These are phyloP conservation scores for Raffaelea arxii DNA, from an alignment of 2,329 filamentous ascomycete species.

Conservation along the genomic window DNA sequence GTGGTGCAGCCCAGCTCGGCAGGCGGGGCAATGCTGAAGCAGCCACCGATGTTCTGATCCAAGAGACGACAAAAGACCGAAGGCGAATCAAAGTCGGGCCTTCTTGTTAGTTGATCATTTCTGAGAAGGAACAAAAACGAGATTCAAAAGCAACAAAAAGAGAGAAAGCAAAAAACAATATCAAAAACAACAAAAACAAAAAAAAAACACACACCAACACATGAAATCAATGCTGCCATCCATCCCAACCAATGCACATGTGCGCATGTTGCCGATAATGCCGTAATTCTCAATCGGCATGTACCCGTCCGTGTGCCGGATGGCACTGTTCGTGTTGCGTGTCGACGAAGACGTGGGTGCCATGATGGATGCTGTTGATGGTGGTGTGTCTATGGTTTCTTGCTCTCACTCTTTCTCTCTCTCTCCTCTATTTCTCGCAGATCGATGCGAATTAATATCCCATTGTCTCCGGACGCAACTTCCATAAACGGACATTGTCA, in stretches of 20 bases:
- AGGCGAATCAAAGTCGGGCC: constrained; percentile 71
- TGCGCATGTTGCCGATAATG: constrained; percentile 73
- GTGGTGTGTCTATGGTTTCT: no score
- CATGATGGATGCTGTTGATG: neutral
- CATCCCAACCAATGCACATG: constrained; percentile 64
- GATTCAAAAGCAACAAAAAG: no score
- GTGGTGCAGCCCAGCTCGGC: constrained; percentile 47
- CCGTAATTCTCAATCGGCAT: constrained; percentile 67
- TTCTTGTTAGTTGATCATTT: no score
- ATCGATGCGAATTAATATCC: no score
- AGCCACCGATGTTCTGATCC: constrained; percentile 65
- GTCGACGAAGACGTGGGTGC: neutral
- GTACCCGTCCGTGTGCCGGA: constrained; percentile 32
- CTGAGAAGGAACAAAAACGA: no score
- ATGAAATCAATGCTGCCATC: constrained; percentile 68
- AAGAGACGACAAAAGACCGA: constrained; percentile 65
- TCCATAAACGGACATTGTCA: no score
- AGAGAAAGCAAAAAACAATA: no score
- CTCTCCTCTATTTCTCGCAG: no score
- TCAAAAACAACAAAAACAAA: no score
- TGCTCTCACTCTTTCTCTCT: no score
- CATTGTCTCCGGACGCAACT: no score
- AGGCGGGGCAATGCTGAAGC: constrained; percentile 57
- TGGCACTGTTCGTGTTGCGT: constrained; percentile 16
- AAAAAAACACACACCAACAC: constrained; percentile 47